Percentiles rank a stretch among this genome's conserved stretches.
Evolutionary conservation across 371 early-diverging fungal species (phyloP).

Genomic region (Mucor velutinosus): DNA sequence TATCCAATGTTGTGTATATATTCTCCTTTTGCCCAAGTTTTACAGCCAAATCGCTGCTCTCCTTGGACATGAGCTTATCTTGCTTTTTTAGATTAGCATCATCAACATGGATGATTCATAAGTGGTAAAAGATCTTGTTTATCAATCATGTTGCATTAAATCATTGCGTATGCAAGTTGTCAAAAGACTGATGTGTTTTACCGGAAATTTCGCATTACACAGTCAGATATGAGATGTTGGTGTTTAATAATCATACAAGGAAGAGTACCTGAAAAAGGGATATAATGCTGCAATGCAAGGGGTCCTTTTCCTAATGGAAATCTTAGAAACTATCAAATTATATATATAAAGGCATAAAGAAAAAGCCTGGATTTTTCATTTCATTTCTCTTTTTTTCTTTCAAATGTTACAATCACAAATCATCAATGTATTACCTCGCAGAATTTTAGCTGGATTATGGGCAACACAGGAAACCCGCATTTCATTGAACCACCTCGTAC

Average conservation of each 20-base stretch:
- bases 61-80: too few relatives aligned
- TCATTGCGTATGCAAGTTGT: slow-evolving; percentile 16
- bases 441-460: slow-evolving; percentile 41
- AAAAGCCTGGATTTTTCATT: not conserved
- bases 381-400: slow-evolving; percentile 8
- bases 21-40: not conserved
- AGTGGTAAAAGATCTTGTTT: not conserved
- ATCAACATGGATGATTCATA: not conserved
- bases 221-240: slow-evolving; percentile 10
- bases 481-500: slow-evolving; percentile 25
- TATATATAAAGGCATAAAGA: not conserved
- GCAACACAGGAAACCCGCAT: slow-evolving; percentile 44
- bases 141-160: not conserved
- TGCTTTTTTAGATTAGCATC: not conserved
- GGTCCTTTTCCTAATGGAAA: slow-evolving; percentile 18
- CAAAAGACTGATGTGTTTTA: slow-evolving; percentile 10
- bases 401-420: slow-evolving; percentile 49
- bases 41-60: not conserved
- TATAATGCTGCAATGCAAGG: slow-evolving; percentile 18
- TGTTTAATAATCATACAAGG: not conserved
- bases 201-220: slow-evolving; percentile 11
- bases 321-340: slow-evolving; percentile 14
- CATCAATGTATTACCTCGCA: slow-evolving; percentile 41
- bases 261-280: slow-evolving; percentile 7
- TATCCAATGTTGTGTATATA: not conserved